Base-by-base conservation (phyloP, 208 protist genomes). In the Dictyostelium gargantuum region DNA sequence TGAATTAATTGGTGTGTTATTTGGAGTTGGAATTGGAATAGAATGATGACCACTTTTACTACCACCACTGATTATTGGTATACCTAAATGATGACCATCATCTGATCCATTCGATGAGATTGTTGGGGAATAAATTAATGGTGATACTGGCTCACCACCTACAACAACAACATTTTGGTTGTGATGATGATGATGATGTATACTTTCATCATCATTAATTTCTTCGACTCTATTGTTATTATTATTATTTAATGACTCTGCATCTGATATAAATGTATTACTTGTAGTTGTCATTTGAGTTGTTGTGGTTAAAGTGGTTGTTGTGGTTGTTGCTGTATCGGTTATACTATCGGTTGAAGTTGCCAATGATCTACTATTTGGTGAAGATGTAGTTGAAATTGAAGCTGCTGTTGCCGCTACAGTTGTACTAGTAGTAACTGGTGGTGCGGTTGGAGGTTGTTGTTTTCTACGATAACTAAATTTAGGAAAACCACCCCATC, bases 401-500 rank as follows among this genome's bases (percentile, higher is more conserved):
- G 40, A 8, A 2, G 38, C 19, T 5, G 23, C 19, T 42, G 19
- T 32, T 8, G 38, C 17, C 3, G 40, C 26, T 11, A 40, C n/a
- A 3, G 32, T 46, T 11, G 40, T 75, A 9, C 21, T 75, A 2
- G 70, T 48, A 42, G 68, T 26, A 2, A 3, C 9, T 46, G 66
- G 17, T 73, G 21, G 66, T 72, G 9, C 32, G 11, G 23, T 29
- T 11, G 8, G 11, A 29, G 9, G 26, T 40, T 54, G 46, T 58
- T 80, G 46, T 48, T 75, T 89, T 29, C 76, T 77, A 21, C 82
- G 46, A 38, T 44, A 42, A 23, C 44, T 63, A 61, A 79, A 89
- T 23, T 79, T 89, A 29, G 82, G 82, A 2, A 89, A 68, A 52
- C 82, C 82, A 42, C 82, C 82, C 82, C 82, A 89, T 79, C 46